phyloP scores from a whole-genome alignment of 2,329 filamentous ascomycete genomes.

The Fusarium floridanum region DNA sequence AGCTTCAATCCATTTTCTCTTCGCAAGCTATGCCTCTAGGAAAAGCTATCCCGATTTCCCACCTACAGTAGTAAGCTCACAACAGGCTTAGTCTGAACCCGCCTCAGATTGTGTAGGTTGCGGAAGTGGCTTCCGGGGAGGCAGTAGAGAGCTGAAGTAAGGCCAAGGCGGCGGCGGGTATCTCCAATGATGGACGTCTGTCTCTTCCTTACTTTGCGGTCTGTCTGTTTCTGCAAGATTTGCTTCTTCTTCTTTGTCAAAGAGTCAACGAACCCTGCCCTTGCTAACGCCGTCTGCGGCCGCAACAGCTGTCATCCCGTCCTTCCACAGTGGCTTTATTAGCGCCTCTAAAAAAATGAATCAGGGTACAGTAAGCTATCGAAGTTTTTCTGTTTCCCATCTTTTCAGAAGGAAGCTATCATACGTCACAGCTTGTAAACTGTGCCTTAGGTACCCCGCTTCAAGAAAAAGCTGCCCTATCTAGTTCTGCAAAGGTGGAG shows the following conservation, averaged over 20 bases:
- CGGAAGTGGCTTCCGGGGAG: constrained; percentile 10
- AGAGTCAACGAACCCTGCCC: not conserved
- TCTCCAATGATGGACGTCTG: too few relatives aligned
- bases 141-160: constrained; percentile 2
- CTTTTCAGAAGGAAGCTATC: not conserved
- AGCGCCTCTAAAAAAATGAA: not conserved
- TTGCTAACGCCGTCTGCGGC: not conserved
- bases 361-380: not conserved
- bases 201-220: too few relatives aligned
- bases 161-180: not conserved
- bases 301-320: constrained; percentile 4
- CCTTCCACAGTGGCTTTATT: not conserved
- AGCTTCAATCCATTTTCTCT: constrained; percentile 20
- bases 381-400: not conserved
- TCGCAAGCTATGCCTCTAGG: constrained; percentile 9
- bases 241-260: too few relatives aligned
- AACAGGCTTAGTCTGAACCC: too few relatives aligned
- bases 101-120: not conserved
- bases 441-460: not conserved
- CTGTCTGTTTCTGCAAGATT: too few relatives aligned
- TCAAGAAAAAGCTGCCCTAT: too few relatives aligned
- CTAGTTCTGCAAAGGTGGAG: not conserved
- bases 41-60: not conserved
- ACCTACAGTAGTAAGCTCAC: not conserved
- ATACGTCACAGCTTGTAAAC: not conserved